Base-by-base conservation (phyloP, 148 eudicot species). In the Chenopodium suecicum region DNA sequence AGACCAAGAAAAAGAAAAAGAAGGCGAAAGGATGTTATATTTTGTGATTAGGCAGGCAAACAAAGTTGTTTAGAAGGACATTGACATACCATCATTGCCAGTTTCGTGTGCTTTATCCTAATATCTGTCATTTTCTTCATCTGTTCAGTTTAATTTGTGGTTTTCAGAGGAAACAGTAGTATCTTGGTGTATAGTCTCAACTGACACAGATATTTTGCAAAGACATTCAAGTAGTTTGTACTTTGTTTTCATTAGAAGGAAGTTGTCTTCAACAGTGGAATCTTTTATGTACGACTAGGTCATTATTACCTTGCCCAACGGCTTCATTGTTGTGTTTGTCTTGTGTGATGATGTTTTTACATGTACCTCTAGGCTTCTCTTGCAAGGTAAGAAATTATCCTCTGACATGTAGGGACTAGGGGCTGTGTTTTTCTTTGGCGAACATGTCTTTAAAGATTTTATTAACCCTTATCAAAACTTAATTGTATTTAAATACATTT, bases 1-100 rank as follows among this genome's bases (percentile, higher is more conserved):
- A 88, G 78, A 83, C 82, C 31, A 90, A 90, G 89, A 88, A 86
- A 73, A 89, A 89, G 86, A 90, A 90, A 80, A 88, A 84, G 83
- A 90, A 90, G 86, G 79, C 85, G 0, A 86, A 76, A 41, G 85
- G 82, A 69, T 90, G 92, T 73, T 79, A 84, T 54, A 85, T 90
- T 47, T 82, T 90, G 83, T 90, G 85, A 88, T 70, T 58, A 80
- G 82, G 67, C 54, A 22, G 82, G 67, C 54, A 22, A 74, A 46
- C 20, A 56, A 56, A 56, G 62, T 14, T 56, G 34, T 74, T 69
- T 65, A 74, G 75, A 65, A 65, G 64, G 52, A 31, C 66, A 52
- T 29, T 75, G 31, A 70, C 27, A 58, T 34, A 56, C 19, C 14
- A 22, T 44, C n/a, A 14, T 64, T 34, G 44, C 46, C 79, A 73